Conservation (phyloP, 208 protist species). For the Naegleria gruberi region DNA sequence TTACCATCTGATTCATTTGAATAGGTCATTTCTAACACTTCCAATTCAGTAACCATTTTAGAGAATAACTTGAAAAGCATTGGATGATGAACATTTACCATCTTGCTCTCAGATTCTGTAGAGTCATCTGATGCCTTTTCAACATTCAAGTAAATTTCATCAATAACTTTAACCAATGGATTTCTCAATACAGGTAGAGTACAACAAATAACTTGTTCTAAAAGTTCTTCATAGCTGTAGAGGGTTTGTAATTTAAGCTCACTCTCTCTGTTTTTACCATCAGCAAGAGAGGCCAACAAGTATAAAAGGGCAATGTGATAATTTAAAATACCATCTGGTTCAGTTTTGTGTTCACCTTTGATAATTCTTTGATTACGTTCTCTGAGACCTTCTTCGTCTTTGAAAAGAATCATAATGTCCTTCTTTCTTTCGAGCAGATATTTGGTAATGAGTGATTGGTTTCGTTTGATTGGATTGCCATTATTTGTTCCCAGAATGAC, state of each 20-base stretch:
- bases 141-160: neutral
- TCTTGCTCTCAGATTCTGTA: neutral
- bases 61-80: neutral
- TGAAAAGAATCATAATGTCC: slow-evolving; percentile 5
- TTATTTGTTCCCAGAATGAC: neutral
- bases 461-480: neutral
- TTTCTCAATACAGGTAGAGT: neutral
- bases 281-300: neutral
- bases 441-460: neutral
- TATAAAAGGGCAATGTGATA: neutral
- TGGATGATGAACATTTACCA: neutral
- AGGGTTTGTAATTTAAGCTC: neutral
- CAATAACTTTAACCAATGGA: neutral
- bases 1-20: neutral
- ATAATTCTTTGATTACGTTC: neutral
- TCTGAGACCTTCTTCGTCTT: neutral
- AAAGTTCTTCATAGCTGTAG: neutral
- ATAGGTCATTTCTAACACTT: neutral
- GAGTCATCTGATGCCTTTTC: neutral
- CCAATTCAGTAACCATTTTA: neutral
- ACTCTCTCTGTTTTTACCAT: neutral
- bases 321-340: slow-evolving; percentile 1
- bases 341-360: neutral
- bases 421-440: neutral
- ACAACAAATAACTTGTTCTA: neutral